Base-by-base conservation (phyloP, 345 rosid genomes). In the Psidium friedrichsthalianum region DNA sequence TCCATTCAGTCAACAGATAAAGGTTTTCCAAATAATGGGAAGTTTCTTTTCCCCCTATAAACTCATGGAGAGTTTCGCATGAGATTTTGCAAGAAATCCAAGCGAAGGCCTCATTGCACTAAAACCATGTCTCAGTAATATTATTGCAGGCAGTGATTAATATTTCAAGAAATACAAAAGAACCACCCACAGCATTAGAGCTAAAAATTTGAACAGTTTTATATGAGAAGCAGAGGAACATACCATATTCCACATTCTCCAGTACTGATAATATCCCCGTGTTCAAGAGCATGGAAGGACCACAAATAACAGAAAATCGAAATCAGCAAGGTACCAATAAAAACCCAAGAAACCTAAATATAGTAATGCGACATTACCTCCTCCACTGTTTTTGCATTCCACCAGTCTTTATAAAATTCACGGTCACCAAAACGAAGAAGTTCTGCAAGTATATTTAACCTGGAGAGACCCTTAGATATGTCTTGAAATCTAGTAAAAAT, bases 211-310 rank as follows among this genome's bases (percentile, higher is more conserved):
- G 44, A 64, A n/a, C 74, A 84, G 22, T 61, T 58, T n/a, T 84
- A 52, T 54, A 64, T n/a, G 56, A 56, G 64, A 74, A 88, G 90
- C 27, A 88, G 84, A 87, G 89, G 86, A 88, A 83, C 95, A 85
- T 96, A 98, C 99, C 99, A 94, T 96, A 91, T 98, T 98, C 99
- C 99, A 98, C 97, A 94, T 91, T 91, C 97, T 94, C 99, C 99
- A 98, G 82, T 98, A 98, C 99, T 98, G 97, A 85, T 82, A 84
- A 86, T 55, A 49, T 51, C 18, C 42, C 56, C 53, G 12, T 44
- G 47, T 56, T 83, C 36, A 54, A 56, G 18, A 69, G 82, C 51
- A 82, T 69, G 80, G 40, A 42, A 78, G 83, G 83, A 84, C 54
- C 44, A 52, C 4, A 27, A 24, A 64, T 51, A 57, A 44, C 11